phyloP scores from a whole-genome alignment of 805 yeast genomes.

The Myxozyma udenii region DNA sequence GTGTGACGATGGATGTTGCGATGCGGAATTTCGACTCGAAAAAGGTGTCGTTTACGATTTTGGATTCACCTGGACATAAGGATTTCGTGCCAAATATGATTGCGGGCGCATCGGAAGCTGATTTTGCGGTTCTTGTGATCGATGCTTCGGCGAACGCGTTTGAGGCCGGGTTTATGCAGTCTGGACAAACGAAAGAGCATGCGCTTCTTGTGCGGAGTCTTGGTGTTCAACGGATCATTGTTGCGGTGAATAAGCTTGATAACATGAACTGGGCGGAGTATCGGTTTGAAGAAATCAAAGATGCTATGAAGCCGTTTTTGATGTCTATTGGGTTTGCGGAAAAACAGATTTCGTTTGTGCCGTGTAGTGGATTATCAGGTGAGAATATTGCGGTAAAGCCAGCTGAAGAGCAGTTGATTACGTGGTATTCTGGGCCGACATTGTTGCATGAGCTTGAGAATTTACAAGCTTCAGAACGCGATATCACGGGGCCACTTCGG shows the following conservation, averaged over 20 bases:
- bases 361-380: conserved; percentile 69
- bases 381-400: conserved; percentile 56
- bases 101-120: conserved; percentile 58
- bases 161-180: conserved; percentile 62
- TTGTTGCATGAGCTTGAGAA: conserved; percentile 40
- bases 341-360: conserved; percentile 51
- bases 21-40: conserved; percentile 63
- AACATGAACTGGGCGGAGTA: conserved; percentile 54
- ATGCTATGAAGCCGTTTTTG: conserved; percentile 51
- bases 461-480: conserved; percentile 26
- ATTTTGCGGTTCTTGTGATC: conserved; percentile 66
- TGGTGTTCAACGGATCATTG: conserved; percentile 59
- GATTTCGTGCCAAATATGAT: conserved; percentile 86
- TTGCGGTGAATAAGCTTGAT: conserved; percentile 72
- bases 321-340: conserved; percentile 51
- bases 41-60: conserved; percentile 57
- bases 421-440: conserved; percentile 52
- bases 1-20: conserved; percentile 76
- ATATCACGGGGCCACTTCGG: conserved; percentile 47
- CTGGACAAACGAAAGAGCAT: conserved; percentile 80
- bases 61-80: conserved; percentile 82
- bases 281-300: conserved; percentile 51
- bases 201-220: conserved; percentile 62
- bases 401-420: conserved; percentile 20
- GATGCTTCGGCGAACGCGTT: conserved; percentile 66